These are phyloP conservation scores for Ligustrum vulgare DNA, from an alignment of 257 asterid genomes.

Conservation along the genomic window DNA sequence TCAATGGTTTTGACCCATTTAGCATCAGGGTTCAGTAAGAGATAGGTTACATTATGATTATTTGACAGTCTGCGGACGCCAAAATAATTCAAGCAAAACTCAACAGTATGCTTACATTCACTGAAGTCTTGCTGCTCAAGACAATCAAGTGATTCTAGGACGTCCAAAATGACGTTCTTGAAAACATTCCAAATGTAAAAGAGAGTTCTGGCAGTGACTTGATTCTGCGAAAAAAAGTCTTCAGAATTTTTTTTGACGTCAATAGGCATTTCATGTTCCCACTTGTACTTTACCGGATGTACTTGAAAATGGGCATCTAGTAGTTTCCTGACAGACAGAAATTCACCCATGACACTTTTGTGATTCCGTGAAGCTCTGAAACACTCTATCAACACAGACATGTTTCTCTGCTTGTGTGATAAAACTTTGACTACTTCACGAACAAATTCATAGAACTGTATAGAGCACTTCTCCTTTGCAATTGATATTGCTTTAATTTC, in stretches of 20 bases:
- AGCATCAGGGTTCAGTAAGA: constrained; percentile 49
- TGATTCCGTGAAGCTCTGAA: constrained; percentile 24
- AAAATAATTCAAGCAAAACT: constrained; percentile 47
- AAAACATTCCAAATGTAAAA: constrained; percentile 47
- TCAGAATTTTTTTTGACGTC: constrained; percentile 23
- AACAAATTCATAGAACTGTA: constrained; percentile 29
- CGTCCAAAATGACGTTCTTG: constrained; percentile 27
- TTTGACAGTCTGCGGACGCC: constrained; percentile 43
- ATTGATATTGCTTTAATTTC: constrained; percentile 32
- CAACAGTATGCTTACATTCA: constrained; percentile 3
- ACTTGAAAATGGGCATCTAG: constrained; percentile 44
- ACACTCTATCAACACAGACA: constrained; percentile 34
- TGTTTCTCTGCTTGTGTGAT: constrained; percentile 28
- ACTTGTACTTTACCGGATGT: constrained; percentile 28
- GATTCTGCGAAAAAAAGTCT: constrained; percentile 30
- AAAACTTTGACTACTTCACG: constrained; percentile 33
- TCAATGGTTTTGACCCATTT: constrained; percentile 46
- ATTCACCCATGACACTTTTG: constrained; percentile 28
- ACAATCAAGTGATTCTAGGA: constrained; percentile 36
- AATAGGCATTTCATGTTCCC: constrained; percentile 30
- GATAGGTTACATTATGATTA: constrained; percentile 16
- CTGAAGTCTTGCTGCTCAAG: constrained; percentile 22
- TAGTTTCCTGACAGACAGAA: constrained; percentile 39
- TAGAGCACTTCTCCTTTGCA: constrained; percentile 33
- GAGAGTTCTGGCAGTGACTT: constrained; percentile 40